These are phyloP conservation scores for Botrytis aclada DNA, from an alignment of 2,329 filamentous ascomycete genomes.

Conservation along the genomic window DNA sequence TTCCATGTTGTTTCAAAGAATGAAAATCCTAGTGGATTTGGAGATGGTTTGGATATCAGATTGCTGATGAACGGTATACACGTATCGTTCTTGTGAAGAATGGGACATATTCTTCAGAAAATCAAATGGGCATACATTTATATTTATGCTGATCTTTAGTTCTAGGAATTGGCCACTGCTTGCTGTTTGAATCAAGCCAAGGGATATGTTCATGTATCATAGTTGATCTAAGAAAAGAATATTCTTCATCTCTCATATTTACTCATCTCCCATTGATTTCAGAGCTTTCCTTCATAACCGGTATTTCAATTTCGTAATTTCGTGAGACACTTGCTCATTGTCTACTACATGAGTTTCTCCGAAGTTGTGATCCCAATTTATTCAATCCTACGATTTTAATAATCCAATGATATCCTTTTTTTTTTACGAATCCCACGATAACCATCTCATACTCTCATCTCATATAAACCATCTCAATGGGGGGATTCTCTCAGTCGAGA, in stretches of 20 bases:
- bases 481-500: background rate
- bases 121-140: background rate
- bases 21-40: background rate
- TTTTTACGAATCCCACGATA: background rate
- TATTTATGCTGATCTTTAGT: conserved; percentile 5
- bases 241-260: background rate
- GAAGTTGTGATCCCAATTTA: background rate
- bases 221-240: conserved; percentile 21
- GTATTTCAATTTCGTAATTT: background rate
- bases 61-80: background rate
- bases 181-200: background rate
- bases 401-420: background rate
- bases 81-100: background rate
- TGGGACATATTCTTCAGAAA: too few relatives aligned
- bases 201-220: background rate
- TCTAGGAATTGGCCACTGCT: background rate
- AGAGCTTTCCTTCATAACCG: background rate
- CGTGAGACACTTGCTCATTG: background rate
- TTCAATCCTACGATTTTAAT: background rate
- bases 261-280: background rate
- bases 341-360: background rate
- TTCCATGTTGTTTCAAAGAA: background rate
- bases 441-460: background rate
- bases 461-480: background rate
- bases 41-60: background rate